Percentiles rank a stretch among this genome's conserved stretches.
Conservation (phyloP, 768 basidiomycete species). For the Hirschioporus abietinus region DNA sequence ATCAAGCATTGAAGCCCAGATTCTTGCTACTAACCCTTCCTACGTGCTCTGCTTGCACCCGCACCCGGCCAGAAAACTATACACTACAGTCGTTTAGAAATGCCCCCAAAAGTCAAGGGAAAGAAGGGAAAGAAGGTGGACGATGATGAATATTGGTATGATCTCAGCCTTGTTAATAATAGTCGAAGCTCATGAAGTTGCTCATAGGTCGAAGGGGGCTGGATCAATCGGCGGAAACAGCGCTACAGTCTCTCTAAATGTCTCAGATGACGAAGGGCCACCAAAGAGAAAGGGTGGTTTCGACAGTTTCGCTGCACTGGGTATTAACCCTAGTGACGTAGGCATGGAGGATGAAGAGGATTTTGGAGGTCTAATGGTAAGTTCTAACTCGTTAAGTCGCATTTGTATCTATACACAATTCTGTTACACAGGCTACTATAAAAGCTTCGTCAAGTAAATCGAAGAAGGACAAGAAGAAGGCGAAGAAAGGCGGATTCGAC, state of each 20-base stretch:
- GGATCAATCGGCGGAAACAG: slow-evolving; percentile 46
- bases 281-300: slow-evolving; percentile 32
- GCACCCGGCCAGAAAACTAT: too few relatives aligned
- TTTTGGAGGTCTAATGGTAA: slow-evolving; percentile 73
- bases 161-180: slow-evolving; percentile 20
- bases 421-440: slow-evolving; percentile 49
- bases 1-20: too few relatives aligned
- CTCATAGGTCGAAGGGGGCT: slow-evolving; percentile 57
- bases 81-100: too few relatives aligned
- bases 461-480: slow-evolving; percentile 54
- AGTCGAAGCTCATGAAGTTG: slow-evolving; percentile 17
- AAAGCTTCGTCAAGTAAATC: slow-evolving; percentile 47
- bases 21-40: too few relatives aligned
- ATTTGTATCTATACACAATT: slow-evolving; percentile 8
- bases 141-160: slow-evolving; percentile 80
- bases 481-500: slow-evolving; percentile 30
- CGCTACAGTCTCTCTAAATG: slow-evolving; percentile 20
- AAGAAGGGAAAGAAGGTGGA: slow-evolving; percentile 83
- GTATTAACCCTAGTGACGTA: slow-evolving; percentile 32
- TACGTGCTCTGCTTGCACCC: too few relatives aligned
- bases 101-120: slow-evolving; percentile 76
- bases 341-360: slow-evolving; percentile 57
- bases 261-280: slow-evolving; percentile 39
- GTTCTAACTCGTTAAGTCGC: slow-evolving; percentile 17
- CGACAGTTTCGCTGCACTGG: slow-evolving; percentile 48